phyloP scores from a whole-genome alignment of 495 filamentous ascomycete species.

The Aspergillus baeticus region DNA sequence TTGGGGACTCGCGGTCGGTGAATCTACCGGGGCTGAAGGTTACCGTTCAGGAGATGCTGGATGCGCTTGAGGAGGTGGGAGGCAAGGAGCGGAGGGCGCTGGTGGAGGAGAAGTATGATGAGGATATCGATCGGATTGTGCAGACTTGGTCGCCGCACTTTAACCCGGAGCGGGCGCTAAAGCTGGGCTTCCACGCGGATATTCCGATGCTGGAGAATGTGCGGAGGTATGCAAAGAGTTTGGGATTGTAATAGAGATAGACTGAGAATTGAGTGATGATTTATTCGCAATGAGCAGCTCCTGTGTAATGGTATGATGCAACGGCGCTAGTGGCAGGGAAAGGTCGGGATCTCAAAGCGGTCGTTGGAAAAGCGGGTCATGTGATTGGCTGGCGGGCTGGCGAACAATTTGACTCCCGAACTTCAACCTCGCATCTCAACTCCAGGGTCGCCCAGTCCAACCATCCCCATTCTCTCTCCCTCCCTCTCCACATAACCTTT shows the following conservation, averaged over 20 bases:
- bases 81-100: slow-evolving; percentile 64
- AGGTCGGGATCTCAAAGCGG: slow-evolving; percentile 37
- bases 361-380: slow-evolving; percentile 49
- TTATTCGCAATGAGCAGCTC: background rate
- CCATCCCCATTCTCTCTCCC: slow-evolving; percentile 34
- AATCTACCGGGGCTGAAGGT: slow-evolving; percentile 75
- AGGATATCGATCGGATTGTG: slow-evolving; percentile 66
- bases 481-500: slow-evolving; percentile 24
- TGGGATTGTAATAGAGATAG: slow-evolving; percentile 16
- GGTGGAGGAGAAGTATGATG: slow-evolving; percentile 65
- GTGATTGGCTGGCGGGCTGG: slow-evolving; percentile 48
- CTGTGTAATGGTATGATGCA: background rate
- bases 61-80: slow-evolving; percentile 66
- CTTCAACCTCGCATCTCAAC: slow-evolving; percentile 48
- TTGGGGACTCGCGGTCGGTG: slow-evolving; percentile 59
- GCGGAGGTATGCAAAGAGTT: slow-evolving; percentile 45
- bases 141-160: slow-evolving; percentile 72
- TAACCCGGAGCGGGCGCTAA: slow-evolving; percentile 55
- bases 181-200: slow-evolving; percentile 62
- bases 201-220: slow-evolving; percentile 57
- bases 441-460: slow-evolving; percentile 26
- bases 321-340: slow-evolving; percentile 17
- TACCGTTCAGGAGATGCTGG: slow-evolving; percentile 71
- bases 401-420: slow-evolving; percentile 55
- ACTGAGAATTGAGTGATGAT: background rate